Evolutionary conservation across 2,329 filamentous ascomycete genomes (phyloP).

Genomic region (Neoarthrinium moseri): DNA sequence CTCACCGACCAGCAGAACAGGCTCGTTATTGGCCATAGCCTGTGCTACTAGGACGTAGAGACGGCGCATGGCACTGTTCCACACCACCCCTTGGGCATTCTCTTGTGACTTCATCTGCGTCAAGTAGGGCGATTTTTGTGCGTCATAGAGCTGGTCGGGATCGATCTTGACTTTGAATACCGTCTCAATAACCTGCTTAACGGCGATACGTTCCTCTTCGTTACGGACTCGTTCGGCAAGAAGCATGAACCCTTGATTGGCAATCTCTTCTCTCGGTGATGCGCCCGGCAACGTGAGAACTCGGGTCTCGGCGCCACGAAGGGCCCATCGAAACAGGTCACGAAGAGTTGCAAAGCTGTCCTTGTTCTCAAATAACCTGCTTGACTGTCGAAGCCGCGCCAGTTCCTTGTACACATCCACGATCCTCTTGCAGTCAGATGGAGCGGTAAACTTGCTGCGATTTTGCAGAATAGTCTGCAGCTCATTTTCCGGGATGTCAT

Average conservation of each 20-base stretch:
- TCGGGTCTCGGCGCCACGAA: constrained; percentile 75
- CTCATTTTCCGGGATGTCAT: constrained; percentile 95
- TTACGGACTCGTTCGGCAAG: constrained; percentile 94
- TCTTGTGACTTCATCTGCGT: constrained; percentile 42
- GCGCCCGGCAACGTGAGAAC: constrained; percentile 9
- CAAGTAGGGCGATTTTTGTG: constrained; percentile 55
- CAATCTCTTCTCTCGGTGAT: constrained; percentile 69
- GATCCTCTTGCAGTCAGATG: constrained; percentile 87
- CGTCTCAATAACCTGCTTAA: constrained; percentile 84
- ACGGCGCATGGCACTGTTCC: constrained; percentile 92
- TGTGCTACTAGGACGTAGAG: constrained; percentile 86
- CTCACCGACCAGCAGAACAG: constrained; percentile 90
- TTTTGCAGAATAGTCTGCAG: constrained; percentile 88
- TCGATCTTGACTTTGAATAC: constrained; percentile 87
- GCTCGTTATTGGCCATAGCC: constrained; percentile 86
- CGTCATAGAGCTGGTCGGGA: constrained; percentile 69
- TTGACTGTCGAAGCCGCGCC: constrained; percentile 84
- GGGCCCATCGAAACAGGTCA: constrained; percentile 94
- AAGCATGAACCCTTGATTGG: constrained; percentile 92
- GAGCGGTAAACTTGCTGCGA: constrained; percentile 80
- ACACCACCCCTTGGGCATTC: constrained; percentile 71
- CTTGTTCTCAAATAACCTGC: constrained; percentile 91
- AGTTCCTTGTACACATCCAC: constrained; percentile 93
- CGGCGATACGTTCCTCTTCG: constrained; percentile 76
- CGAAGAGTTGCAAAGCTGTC: constrained; percentile 94